Conservation (phyloP, 1,139 yeast species). For the Magnusiomyces sp. region DNA sequence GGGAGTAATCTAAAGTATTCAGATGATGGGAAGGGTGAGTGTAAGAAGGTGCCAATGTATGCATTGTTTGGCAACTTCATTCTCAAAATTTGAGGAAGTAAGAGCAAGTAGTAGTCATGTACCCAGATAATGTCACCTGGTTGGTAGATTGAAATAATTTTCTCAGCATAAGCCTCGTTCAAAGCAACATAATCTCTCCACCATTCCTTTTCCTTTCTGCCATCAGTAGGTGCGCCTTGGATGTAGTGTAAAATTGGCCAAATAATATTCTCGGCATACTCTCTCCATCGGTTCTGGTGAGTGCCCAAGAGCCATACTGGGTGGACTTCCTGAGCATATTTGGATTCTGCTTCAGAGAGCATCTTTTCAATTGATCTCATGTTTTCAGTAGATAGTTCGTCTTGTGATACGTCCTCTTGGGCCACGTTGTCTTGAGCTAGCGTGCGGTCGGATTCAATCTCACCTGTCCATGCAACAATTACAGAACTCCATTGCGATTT, state of each 20-base stretch:
- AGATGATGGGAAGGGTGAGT: slow-evolving; percentile 80
- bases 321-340: slow-evolving; percentile 31
- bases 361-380: slow-evolving; percentile 13
- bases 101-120: slow-evolving; percentile 81
- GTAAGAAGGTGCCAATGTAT: slow-evolving; percentile 60
- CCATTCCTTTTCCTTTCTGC: slow-evolving; percentile 63
- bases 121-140: slow-evolving; percentile 95
- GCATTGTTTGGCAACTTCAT: slow-evolving; percentile 69
- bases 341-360: slow-evolving; percentile 1
- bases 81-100: slow-evolving; percentile 79
- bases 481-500: slow-evolving; percentile 75
- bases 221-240: slow-evolving; percentile 61
- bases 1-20: slow-evolving; percentile 88
- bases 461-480: slow-evolving; percentile 95
- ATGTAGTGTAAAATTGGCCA: slow-evolving; percentile 97
- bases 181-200: slow-evolving; percentile 89
- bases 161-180: slow-evolving; percentile 83
- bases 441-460: slow-evolving; percentile 32
- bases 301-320: slow-evolving; percentile 76
- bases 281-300: slow-evolving; percentile 62
- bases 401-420: slow-evolving; percentile 10
- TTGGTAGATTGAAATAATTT: slow-evolving; percentile 59
- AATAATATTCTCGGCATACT: slow-evolving; percentile 78
- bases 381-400: slow-evolving; percentile 15
- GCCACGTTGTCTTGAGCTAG: slow-evolving; percentile 11